Percentiles rank a stretch among this genome's conserved stretches.
phyloP scores from a whole-genome alignment of 495 filamentous ascomycete genomes.

The Copromyces sp. region DNA sequence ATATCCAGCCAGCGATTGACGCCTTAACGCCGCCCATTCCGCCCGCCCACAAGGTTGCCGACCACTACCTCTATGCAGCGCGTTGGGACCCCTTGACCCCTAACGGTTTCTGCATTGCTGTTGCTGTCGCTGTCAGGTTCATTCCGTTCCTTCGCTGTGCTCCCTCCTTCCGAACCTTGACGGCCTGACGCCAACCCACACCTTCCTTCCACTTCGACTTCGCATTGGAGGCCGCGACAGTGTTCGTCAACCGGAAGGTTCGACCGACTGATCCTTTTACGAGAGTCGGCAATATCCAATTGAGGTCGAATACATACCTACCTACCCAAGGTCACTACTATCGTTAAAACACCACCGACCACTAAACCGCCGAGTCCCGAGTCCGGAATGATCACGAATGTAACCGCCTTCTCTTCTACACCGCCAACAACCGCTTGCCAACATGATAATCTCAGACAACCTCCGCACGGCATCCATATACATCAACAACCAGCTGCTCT shows the following conservation, averaged over 20 bases:
- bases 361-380: background rate
- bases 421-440: background rate
- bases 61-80: background rate
- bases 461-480: slow-evolving; percentile 83
- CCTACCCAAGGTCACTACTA: background rate
- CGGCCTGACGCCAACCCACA: background rate
- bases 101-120: background rate
- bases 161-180: background rate
- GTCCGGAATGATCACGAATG: background rate
- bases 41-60: background rate
- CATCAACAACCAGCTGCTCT: slow-evolving; percentile 90
- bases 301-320: background rate
- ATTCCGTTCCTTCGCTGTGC: background rate
- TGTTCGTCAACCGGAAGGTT: background rate
- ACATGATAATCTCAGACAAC: slow-evolving; percentile 66
- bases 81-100: background rate
- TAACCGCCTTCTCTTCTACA: background rate
- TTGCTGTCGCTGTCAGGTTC: background rate
- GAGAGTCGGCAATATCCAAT: background rate
- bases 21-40: background rate
- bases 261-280: background rate
- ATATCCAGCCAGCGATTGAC: background rate
- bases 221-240: background rate
- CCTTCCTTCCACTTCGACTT: background rate
- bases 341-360: background rate